Percentiles rank a stretch among this genome's conserved stretches.
phyloP scores from a whole-genome alignment of 169 alveolate genomes.

The Plasmodium cynomolgi region DNA sequence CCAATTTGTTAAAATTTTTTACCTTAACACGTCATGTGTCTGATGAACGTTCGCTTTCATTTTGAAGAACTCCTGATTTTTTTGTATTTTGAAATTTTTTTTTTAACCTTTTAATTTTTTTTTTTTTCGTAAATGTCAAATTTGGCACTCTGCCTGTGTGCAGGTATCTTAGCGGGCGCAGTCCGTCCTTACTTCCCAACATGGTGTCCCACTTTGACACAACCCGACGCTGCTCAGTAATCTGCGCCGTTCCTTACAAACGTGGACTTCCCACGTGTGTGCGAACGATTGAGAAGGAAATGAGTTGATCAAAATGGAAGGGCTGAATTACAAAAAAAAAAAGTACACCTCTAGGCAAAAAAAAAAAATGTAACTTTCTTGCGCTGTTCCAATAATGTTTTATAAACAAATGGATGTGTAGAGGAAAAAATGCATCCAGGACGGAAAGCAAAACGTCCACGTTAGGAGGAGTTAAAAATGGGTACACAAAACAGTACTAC shows the following conservation, averaged over 20 bases:
- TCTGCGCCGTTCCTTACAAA: neutral
- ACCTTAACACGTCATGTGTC: neutral
- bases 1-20: neutral
- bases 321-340: neutral
- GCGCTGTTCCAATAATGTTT: neutral
- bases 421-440: neutral
- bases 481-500: neutral
- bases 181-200: neutral
- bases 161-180: neutral
- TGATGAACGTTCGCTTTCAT: neutral
- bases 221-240: neutral
- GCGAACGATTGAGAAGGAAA: neutral
- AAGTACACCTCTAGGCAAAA: neutral
- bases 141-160: neutral
- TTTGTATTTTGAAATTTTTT: neutral
- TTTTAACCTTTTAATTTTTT: neutral
- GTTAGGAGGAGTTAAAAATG: neutral
- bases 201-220: neutral
- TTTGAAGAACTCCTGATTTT: neutral
- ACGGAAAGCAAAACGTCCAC: neutral
- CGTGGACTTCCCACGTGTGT: neutral
- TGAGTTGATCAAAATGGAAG: neutral
- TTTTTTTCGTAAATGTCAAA: neutral
- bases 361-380: neutral
- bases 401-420: neutral